Evolutionary conservation across 208 protist species (phyloP).

Genomic region (Chromosphaera perkinsii): DNA sequence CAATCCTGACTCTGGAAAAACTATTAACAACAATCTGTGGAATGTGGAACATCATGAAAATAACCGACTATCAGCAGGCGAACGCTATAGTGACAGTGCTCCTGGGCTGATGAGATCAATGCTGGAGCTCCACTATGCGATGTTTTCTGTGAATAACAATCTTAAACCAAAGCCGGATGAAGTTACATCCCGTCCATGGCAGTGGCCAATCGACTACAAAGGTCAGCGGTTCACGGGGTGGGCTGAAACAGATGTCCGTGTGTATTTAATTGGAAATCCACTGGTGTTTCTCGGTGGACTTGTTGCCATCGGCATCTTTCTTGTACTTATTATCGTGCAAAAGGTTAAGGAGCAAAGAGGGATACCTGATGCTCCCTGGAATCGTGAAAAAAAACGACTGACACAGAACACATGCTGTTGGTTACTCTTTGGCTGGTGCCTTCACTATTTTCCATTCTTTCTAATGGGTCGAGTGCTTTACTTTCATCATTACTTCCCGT

Average conservation of each 20-base stretch:
- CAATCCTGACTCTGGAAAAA: not conserved
- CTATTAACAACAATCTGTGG: conserved; percentile 31
- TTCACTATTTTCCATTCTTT: conserved; percentile 33
- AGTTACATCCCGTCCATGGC: conserved; percentile 30
- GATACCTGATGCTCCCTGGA: no score
- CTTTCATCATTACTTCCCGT: conserved; percentile 42
- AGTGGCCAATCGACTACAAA: conserved; percentile 33
- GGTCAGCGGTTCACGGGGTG: conserved; percentile 28
- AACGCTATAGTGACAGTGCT: no score
- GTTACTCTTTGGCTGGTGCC: conserved; percentile 8
- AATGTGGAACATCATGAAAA: conserved; percentile 33
- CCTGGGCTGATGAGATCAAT: no score
- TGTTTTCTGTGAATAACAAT: conserved; percentile 33
- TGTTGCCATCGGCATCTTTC: not conserved
- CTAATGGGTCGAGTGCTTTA: conserved; percentile 33
- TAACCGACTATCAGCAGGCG: no score
- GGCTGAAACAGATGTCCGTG: conserved; percentile 21
- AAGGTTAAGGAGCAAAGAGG: no score
- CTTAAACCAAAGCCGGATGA: conserved; percentile 36
- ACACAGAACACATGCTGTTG: no score
- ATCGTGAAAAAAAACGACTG: no score
- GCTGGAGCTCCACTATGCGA: conserved; percentile 26
- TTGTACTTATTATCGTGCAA: no score
- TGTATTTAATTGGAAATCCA: conserved; percentile 34
- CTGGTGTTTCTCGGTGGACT: conserved; percentile 11